Percentiles rank a stretch among this genome's conserved stretches.
Conservation (phyloP, 23 red algal genomes). For the Gracilaria vermiculophylla region DNA sequence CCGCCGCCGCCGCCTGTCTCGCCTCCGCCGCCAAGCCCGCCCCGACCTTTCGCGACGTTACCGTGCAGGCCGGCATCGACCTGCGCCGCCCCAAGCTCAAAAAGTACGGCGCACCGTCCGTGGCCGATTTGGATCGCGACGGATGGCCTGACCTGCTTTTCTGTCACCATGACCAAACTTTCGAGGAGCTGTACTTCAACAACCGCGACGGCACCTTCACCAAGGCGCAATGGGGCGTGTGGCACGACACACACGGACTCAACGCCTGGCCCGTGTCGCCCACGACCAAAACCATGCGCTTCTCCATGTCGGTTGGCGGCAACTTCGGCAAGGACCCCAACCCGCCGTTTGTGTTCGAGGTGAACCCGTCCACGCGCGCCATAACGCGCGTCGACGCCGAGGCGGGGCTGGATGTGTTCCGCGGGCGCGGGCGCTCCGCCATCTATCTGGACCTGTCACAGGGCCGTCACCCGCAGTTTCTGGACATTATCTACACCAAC, state of each 20-base stretch:
- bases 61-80: neutral
- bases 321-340: slow-evolving; percentile 1
- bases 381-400: slow-evolving; percentile 5
- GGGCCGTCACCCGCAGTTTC: slow-evolving; percentile 1
- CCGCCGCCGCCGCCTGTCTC: neutral
- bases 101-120: slow-evolving; percentile 57
- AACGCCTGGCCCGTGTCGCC: slow-evolving; percentile 10
- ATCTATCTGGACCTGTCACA: slow-evolving; percentile 10
- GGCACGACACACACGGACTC: slow-evolving; percentile 52
- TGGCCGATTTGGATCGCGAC: slow-evolving; percentile 69
- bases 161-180: slow-evolving; percentile 36
- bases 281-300: neutral
- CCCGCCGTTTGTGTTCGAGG: slow-evolving; percentile 11
- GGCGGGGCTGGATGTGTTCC: neutral
- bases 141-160: slow-evolving; percentile 61
- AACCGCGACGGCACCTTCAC: slow-evolving; percentile 26
- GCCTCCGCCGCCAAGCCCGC: neutral
- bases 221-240: neutral
- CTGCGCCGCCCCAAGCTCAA: neutral
- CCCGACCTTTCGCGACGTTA: neutral
- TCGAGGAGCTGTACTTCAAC: slow-evolving; percentile 59
- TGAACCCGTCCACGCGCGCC: neutral
- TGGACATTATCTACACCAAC: slow-evolving; percentile 25
- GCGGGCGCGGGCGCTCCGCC: neutral
- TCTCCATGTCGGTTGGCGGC: slow-evolving; percentile 43